Evolutionary conservation across 495 filamentous ascomycete species (phyloP).

Genomic region (Penicillium subrubescens): DNA sequence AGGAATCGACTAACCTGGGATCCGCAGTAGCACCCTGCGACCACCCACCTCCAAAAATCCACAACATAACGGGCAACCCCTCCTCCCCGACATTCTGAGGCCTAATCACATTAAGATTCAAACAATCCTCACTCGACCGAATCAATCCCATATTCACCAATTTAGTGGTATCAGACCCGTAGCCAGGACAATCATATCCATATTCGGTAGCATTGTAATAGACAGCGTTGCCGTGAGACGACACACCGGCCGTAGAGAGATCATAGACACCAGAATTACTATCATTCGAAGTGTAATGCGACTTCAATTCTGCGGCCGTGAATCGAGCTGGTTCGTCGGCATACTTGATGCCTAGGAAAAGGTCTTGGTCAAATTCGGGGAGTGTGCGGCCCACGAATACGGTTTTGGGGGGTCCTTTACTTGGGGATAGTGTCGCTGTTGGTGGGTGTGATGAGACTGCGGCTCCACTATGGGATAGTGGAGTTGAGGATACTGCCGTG

Average conservation of each 20-base stretch:
- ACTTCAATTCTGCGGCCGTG: slow-evolving; percentile 31
- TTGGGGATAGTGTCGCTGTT: slow-evolving; percentile 19
- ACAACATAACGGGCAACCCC: slow-evolving; percentile 63
- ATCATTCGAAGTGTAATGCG: slow-evolving; percentile 24
- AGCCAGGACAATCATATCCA: slow-evolving; percentile 41
- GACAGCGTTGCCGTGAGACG: background rate
- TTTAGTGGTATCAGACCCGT: slow-evolving; percentile 35
- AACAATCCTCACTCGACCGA: slow-evolving; percentile 58
- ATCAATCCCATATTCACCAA: slow-evolving; percentile 30
- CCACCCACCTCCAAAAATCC: slow-evolving; percentile 69
- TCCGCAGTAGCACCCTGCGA: slow-evolving; percentile 39
- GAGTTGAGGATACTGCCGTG: slow-evolving; percentile 4
- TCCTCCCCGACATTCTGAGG: slow-evolving; percentile 48
- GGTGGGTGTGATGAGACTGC: background rate
- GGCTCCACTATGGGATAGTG: background rate
- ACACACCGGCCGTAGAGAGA: background rate
- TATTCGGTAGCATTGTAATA: slow-evolving; percentile 41
- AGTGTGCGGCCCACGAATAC: slow-evolving; percentile 35
- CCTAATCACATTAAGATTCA: slow-evolving; percentile 65
- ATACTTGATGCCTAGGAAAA: slow-evolving; percentile 42
- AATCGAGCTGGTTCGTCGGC: slow-evolving; percentile 36
- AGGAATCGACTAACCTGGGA: slow-evolving; percentile 31
- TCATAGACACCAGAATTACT: slow-evolving; percentile 25
- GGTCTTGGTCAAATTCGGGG: slow-evolving; percentile 35
- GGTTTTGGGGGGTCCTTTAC: slow-evolving; percentile 5